phyloP scores from a whole-genome alignment of 768 basidiomycete genomes.

The Suillus spraguei region DNA sequence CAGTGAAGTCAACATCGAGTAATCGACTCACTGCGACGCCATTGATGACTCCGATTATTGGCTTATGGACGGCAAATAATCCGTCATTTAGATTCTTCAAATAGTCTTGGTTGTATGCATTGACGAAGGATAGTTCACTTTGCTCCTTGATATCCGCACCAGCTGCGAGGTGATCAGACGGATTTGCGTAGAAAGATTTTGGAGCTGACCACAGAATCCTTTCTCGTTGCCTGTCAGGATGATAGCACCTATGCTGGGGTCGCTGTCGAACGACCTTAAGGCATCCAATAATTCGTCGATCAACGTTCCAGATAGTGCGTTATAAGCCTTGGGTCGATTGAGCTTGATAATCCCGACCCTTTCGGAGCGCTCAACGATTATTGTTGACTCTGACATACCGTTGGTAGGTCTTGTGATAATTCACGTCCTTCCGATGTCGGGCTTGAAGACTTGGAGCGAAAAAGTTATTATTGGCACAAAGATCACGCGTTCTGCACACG shows the following conservation, averaged over 20 bases:
- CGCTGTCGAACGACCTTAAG: constrained; percentile 64
- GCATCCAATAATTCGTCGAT: constrained; percentile 82
- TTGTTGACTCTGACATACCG: constrained; percentile 26
- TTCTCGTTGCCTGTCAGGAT: constrained; percentile 90
- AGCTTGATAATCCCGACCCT: constrained; percentile 63
- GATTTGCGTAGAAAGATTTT: background rate
- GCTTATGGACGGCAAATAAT: constrained; percentile 68
- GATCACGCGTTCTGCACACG: background rate
- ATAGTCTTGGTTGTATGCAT: constrained; percentile 48
- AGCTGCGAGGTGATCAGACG: constrained; percentile 44
- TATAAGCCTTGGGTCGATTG: constrained; percentile 85
- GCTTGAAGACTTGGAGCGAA: background rate
- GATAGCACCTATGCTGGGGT: constrained; percentile 75
- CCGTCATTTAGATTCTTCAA: constrained; percentile 46
- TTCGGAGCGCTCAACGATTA: constrained; percentile 24
- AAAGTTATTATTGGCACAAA: constrained; percentile 1
- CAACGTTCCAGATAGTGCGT: constrained; percentile 80
- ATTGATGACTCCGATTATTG: constrained; percentile 91
- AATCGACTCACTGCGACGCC: constrained; percentile 74
- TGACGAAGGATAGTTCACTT: constrained; percentile 74
- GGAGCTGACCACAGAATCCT: constrained; percentile 55
- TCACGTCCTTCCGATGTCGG: background rate
- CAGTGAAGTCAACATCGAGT: background rate
- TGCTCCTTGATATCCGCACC: constrained; percentile 99
- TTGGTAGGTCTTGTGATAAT: background rate